Percentiles rank a stretch among this genome's conserved stretches.
Conservation (phyloP, 805 yeast species). For the Debaryomyces prosopidis region DNA sequence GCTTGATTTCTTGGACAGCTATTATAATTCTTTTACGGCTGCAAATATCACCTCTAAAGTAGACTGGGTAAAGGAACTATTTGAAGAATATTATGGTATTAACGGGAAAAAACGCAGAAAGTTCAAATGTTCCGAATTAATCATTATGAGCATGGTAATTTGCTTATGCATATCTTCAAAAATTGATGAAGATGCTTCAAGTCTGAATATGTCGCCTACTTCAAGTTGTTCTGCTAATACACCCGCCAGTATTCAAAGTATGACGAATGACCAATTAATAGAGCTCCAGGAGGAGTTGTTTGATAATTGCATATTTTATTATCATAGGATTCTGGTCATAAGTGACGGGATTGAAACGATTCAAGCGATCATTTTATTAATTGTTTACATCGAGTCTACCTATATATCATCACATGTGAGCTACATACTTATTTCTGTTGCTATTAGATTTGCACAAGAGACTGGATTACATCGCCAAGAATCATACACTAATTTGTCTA, state of each 20-base stretch:
- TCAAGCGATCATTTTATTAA: conserved; percentile 52
- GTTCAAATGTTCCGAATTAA: conserved; percentile 31
- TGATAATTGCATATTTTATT: conserved; percentile 40
- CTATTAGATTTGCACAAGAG: conserved; percentile 41
- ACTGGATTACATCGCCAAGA: conserved; percentile 42
- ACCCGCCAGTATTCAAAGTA: not conserved
- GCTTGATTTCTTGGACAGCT: conserved; percentile 24
- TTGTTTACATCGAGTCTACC: conserved; percentile 35
- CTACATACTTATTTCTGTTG: conserved; percentile 30
- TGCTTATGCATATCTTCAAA: conserved; percentile 24
- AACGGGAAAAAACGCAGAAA: conserved; percentile 8
- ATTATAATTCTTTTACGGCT: conserved; percentile 20
- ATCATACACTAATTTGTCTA: conserved; percentile 20
- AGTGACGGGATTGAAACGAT: conserved; percentile 54
- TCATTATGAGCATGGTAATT: conserved; percentile 32
- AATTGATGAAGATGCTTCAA: conserved; percentile 14
- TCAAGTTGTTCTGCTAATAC: not conserved
- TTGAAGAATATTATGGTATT: conserved; percentile 24
- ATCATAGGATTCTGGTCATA: conserved; percentile 47
- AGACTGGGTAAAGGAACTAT: conserved; percentile 17
- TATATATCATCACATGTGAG: conserved; percentile 29
- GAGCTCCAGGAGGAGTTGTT: conserved; percentile 1
- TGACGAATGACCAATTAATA: not conserved
- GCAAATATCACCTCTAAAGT: conserved; percentile 20
- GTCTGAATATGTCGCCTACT: not conserved